These are phyloP conservation scores for Hericium coralloides DNA, from an alignment of 768 basidiomycete genomes.

Conservation along the genomic window DNA sequence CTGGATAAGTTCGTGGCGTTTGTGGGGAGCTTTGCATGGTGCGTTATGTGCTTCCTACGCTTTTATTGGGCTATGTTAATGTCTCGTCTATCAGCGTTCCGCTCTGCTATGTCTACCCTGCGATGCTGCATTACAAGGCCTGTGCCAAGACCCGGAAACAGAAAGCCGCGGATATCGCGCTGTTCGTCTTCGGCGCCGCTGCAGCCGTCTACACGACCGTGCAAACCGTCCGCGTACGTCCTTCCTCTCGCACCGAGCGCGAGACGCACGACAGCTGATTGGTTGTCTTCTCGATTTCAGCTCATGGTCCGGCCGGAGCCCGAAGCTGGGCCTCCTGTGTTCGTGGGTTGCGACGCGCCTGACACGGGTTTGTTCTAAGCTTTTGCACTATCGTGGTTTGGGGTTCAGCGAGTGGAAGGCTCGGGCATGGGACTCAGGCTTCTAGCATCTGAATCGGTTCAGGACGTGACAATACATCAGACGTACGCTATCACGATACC, in stretches of 20 bases:
- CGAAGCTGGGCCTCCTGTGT: constrained; percentile 4
- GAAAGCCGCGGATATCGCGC: constrained; percentile 57
- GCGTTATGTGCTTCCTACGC: constrained; percentile 18
- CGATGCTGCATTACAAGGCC: constrained; percentile 88
- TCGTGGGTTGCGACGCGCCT: not conserved
- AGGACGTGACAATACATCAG: too few relatives aligned
- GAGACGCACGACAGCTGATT: not conserved
- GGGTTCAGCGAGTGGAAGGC: not conserved
- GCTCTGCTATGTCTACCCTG: constrained; percentile 88
- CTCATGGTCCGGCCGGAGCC: constrained; percentile 9
- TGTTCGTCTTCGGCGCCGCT: constrained; percentile 67
- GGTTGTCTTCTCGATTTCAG: not conserved
- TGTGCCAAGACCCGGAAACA: constrained; percentile 61
- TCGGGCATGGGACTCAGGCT: too few relatives aligned
- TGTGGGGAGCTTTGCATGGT: constrained; percentile 93
- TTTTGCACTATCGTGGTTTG: not conserved
- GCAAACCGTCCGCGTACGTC: constrained; percentile 63
- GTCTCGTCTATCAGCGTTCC: constrained; percentile 53
- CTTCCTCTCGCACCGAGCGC: not conserved
- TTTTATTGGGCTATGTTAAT: not conserved
- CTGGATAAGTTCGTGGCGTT: constrained; percentile 95
- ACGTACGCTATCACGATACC: too few relatives aligned
- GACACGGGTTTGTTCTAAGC: not conserved
- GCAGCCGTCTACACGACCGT: constrained; percentile 73
- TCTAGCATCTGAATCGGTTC: too few relatives aligned